A percentile compares a stretch with the other conserved stretches of the same genome.
These are phyloP conservation scores for Gossypium raimondii DNA, from an alignment of 345 rosid genomes.

Conservation along the genomic window DNA sequence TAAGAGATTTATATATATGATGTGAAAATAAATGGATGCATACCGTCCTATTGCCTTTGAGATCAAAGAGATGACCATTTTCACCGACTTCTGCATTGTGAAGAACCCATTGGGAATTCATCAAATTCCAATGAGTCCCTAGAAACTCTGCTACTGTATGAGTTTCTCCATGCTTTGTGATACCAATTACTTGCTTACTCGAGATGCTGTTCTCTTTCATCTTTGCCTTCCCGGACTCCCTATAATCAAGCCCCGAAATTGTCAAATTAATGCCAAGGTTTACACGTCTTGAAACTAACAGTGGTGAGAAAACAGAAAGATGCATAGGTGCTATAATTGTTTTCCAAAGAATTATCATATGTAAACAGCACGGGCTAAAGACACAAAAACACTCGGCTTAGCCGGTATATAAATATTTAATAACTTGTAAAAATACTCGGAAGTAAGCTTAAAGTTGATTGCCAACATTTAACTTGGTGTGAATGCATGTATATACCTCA, in stretches of 20 bases:
- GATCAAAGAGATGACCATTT: slow-evolving; percentile 58
- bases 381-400: neutral
- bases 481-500: slow-evolving; percentile 55
- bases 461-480: slow-evolving; percentile 12
- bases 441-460: neutral
- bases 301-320: neutral
- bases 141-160: slow-evolving; percentile 51
- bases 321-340: slow-evolving; percentile 4
- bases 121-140: slow-evolving; percentile 57
- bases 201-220: slow-evolving; percentile 21
- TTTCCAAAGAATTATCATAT: neutral
- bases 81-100: slow-evolving; percentile 27
- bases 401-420: neutral
- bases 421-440: neutral
- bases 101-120: slow-evolving; percentile 68
- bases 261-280: slow-evolving; percentile 2
- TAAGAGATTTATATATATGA: neutral
- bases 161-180: slow-evolving; percentile 51
- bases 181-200: slow-evolving; percentile 63
- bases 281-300: neutral
- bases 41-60: slow-evolving; percentile 64
- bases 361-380: neutral
- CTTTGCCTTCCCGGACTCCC: slow-evolving; percentile 40
- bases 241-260: slow-evolving; percentile 24
- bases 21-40: slow-evolving; percentile 17